phyloP scores from a whole-genome alignment of 768 basidiomycete species.

The Crepidotus variabilis region DNA sequence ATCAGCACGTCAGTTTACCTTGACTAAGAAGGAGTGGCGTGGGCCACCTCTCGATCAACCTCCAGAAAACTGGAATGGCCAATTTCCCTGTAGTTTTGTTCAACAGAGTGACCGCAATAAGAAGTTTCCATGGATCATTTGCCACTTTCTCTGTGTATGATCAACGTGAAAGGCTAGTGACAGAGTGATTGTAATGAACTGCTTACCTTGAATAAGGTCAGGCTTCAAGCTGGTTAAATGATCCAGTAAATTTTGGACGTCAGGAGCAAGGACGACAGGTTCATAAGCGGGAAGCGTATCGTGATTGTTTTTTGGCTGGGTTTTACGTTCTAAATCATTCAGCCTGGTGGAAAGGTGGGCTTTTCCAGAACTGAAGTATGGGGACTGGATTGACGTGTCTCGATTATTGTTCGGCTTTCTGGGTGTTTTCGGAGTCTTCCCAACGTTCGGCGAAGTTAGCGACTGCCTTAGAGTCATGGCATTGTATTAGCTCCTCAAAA shows the following conservation, averaged over 20 bases:
- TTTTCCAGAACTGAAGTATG: slow-evolving; percentile 11
- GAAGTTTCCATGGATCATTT: slow-evolving; percentile 63
- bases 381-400: slow-evolving; percentile 7
- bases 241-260: not conserved
- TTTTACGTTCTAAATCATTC: not conserved
- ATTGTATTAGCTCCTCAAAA: no score
- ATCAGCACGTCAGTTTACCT: slow-evolving; percentile 33
- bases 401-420: slow-evolving; percentile 3
- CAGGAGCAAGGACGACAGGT: not conserved
- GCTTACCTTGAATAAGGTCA: slow-evolving; percentile 35
- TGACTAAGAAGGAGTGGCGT: slow-evolving; percentile 49
- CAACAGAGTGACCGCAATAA: slow-evolving; percentile 63
- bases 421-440: slow-evolving; percentile 6
- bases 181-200: not conserved
- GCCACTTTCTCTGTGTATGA: slow-evolving; percentile 41
- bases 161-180: not conserved
- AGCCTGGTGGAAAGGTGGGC: not conserved
- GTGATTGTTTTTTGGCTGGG: not conserved
- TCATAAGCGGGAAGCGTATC: not conserved
- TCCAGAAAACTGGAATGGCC: slow-evolving; percentile 65
- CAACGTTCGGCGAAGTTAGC: not conserved
- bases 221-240: slow-evolving; percentile 25
- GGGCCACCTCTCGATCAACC: slow-evolving; percentile 53
- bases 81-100: slow-evolving; percentile 66
- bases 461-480: not conserved